A percentile compares a stretch with the other conserved stretches of the same genome.
Evolutionary conservation across 345 rosid species (phyloP).

Genomic region (Pugionium dolabratum): DNA sequence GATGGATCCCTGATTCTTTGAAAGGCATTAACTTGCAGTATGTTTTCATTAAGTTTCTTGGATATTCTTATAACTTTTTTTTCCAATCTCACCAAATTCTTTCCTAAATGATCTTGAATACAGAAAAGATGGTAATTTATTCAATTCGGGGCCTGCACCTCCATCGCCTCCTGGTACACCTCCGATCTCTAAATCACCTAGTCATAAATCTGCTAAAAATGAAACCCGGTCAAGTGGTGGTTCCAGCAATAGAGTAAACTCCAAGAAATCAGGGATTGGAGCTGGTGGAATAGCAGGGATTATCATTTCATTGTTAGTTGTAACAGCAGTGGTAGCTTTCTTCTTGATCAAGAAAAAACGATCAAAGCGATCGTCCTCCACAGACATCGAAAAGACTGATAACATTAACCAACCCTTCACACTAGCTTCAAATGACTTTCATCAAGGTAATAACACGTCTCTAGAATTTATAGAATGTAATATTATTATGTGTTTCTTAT

Average conservation of each 20-base stretch:
- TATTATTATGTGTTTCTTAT: background rate
- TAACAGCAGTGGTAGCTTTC: constrained; percentile 68
- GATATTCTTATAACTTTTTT: constrained; percentile 51
- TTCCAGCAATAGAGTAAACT: constrained; percentile 42
- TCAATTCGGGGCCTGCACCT: constrained; percentile 82
- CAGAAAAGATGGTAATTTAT: constrained; percentile 85
- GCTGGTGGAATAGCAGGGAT: constrained; percentile 96
- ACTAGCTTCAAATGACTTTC: constrained; percentile 58
- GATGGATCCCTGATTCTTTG: constrained; percentile 85
- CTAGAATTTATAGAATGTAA: constrained; percentile 41
- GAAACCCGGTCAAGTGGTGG: constrained; percentile 48
- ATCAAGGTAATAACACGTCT: constrained; percentile 49
- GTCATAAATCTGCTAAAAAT: constrained; percentile 51
- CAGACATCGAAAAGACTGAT: constrained; percentile 76
- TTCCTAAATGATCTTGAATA: constrained; percentile 45
- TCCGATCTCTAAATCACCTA: constrained; percentile 51
- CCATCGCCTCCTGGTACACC: constrained; percentile 99
- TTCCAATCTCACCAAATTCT: constrained; percentile 2
- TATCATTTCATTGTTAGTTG: constrained; percentile 71
- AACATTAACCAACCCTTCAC: constrained; percentile 58
- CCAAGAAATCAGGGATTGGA: constrained; percentile 78
- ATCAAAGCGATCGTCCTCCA: constrained; percentile 56
- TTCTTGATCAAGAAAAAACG: constrained; percentile 75
- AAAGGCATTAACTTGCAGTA: constrained; percentile 76
- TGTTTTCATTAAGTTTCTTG: constrained; percentile 44